Evolutionary conservation across 2,329 filamentous ascomycete genomes (phyloP), one percentile per base, ranked within the genome.

Genomic region (Neopestalotiopsis sp.): DNA sequence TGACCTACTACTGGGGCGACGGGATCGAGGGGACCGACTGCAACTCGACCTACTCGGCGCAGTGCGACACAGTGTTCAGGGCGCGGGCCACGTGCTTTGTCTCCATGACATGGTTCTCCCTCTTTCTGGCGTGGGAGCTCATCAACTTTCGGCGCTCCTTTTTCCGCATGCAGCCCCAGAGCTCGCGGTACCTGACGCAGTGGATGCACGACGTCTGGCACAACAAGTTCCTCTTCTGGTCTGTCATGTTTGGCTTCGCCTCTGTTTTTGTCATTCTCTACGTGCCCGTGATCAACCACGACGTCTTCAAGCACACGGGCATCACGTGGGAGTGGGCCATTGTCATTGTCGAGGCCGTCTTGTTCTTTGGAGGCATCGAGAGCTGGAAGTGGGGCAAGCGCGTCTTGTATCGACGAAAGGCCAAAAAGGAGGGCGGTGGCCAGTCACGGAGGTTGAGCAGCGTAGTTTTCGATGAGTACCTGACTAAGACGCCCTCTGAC

Each of bases 81-180:
- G 92, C 91, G 0, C 89, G 92, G 14, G 90, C 91, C 0, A 93
- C 92, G 0, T 91, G 89, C 4, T 94, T 94, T 75, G 91, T 90
- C 40, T 92, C 88, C 72, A 84, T 94, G 66, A 94, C 91, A 0
- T 94, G 92, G 91, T 91, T 91, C 73, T 90, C 91, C 0, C 86
- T 94, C 20, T 92, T 94, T 82, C 84, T 93, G 5, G 92, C 92
- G 0, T 94, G 92, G 92, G 91, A 94, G 78, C 91, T 93, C 87
- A 85, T 93, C 70, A 86, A 92, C 74, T 87, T 91, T 81, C 89
- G 92, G 28, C 88, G 90, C 58, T 91, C 88, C 7, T 92, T 94
- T 83, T 94, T 94, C 86, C 86, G 87, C 74, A 92, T 94, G 89
- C 88, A 92, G 74, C 89, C 91, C 0, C 83, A 83, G 17, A 87